Evolutionary conservation across 169 alveolate species (phyloP).

Genomic region (Eimeria maxima): DNA sequence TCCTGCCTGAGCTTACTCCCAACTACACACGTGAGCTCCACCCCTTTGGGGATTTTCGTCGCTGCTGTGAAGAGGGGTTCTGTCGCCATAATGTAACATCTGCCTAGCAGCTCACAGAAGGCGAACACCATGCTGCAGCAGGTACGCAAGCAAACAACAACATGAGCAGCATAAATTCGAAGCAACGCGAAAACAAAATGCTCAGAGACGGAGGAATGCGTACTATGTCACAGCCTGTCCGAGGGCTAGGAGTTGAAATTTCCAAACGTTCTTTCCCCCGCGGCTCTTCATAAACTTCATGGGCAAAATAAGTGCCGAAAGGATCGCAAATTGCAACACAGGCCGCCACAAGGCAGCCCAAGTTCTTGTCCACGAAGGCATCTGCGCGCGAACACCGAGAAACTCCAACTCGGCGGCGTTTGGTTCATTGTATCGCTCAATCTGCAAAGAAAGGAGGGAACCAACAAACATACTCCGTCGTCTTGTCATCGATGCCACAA

Average conservation of each 20-base stretch:
- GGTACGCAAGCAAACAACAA: constrained; percentile 9
- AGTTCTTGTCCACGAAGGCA: constrained; percentile 33
- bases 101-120: constrained; percentile 30
- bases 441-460: background rate
- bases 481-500: background rate
- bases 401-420: constrained; percentile 31
- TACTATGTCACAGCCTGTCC: constrained; percentile 74
- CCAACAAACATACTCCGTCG: background rate
- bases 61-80: constrained; percentile 13
- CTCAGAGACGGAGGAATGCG: background rate
- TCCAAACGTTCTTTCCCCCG: constrained; percentile 64
- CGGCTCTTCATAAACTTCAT: constrained; percentile 69
- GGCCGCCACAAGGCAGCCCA: constrained; percentile 22
- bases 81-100: constrained; percentile 24
- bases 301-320: constrained; percentile 57
- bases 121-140: constrained; percentile 53
- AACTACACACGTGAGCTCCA: constrained; percentile 26
- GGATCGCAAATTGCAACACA: constrained; percentile 22
- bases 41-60: constrained; percentile 40
- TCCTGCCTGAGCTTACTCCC: background rate
- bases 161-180: background rate
- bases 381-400: constrained; percentile 2
- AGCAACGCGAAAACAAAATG: background rate
- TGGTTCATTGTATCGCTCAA: constrained; percentile 8
- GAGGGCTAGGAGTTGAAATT: constrained; percentile 46